Evolutionary conservation across 306 rosid species (phyloP).

Genomic region (Mimosa pudica): DNA sequence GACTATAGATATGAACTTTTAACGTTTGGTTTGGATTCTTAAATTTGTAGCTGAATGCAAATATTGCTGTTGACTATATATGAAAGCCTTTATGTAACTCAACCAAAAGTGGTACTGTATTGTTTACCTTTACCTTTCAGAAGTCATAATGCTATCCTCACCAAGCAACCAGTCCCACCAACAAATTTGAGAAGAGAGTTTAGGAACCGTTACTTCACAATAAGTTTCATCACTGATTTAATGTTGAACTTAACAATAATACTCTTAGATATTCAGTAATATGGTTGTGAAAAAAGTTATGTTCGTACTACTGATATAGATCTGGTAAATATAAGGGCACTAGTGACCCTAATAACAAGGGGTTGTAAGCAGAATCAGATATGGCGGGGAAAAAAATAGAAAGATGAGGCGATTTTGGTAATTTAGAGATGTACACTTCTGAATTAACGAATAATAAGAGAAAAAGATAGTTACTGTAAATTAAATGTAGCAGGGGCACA

Average conservation of each 20-base stretch:
- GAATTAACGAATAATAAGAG: not conserved
- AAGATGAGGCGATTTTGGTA: not conserved
- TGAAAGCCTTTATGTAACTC: conserved; percentile 27
- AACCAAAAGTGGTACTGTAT: conserved; percentile 14
- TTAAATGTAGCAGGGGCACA: not conserved
- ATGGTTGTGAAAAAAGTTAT: not conserved
- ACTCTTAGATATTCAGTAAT: conserved; percentile 23
- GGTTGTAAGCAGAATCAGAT: not conserved
- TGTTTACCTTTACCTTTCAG: conserved; percentile 17
- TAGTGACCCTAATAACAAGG: not conserved
- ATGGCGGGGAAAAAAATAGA: not conserved
- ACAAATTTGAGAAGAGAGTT: conserved; percentile 1
- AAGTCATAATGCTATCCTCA: conserved; percentile 8
- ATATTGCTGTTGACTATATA: not conserved
- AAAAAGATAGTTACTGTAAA: not conserved
- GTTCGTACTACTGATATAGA: not conserved
- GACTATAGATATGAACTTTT: conserved; percentile 1
- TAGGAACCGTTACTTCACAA: not conserved
- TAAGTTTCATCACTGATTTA: not conserved
- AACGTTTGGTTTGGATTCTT: conserved; percentile 21
- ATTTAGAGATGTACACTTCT: not conserved
- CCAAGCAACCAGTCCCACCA: conserved; percentile 11
- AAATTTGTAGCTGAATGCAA: conserved; percentile 24
- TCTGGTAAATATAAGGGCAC: not conserved
- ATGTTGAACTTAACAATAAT: conserved; percentile 1